Percentiles rank a stretch among this genome's conserved stretches.
Evolutionary conservation across 345 rosid species (phyloP).

Genomic region (Geranium rotundifolium): DNA sequence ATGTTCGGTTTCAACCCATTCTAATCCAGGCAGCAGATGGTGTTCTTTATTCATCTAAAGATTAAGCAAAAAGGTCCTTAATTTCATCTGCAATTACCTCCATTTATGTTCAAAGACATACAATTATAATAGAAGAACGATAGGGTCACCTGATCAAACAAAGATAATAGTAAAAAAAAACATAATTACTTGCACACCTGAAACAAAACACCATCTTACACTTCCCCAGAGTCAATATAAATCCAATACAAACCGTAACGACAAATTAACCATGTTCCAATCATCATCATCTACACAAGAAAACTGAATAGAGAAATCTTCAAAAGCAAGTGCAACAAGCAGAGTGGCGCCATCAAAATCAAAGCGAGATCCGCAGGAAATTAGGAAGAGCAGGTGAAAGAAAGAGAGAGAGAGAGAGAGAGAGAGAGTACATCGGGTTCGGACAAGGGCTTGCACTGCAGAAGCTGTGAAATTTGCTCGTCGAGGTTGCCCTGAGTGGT

Average conservation of each 20-base stretch:
- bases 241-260: background rate
- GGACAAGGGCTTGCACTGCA: conserved; percentile 44
- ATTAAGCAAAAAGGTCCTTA: background rate
- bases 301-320: too few species aligned
- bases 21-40: too few species aligned
- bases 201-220: background rate
- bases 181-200: background rate
- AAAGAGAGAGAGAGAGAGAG: too few species aligned
- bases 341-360: too few species aligned
- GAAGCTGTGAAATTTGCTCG: conserved; percentile 36
- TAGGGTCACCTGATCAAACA: background rate
- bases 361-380: background rate
- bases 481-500: conserved; percentile 19
- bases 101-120: background rate
- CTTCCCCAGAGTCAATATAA: background rate
- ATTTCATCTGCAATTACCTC: background rate
- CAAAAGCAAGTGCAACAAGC: too few species aligned
- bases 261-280: background rate
- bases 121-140: background rate
- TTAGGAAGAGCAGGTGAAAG: background rate
- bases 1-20: background rate
- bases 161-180: too few species aligned
- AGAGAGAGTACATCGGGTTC: conserved; percentile 22
- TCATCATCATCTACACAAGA: too few species aligned
- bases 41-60: too few species aligned